phyloP scores from a whole-genome alignment of 2,329 filamentous ascomycete genomes.

The Endoconidiophora polonica region DNA sequence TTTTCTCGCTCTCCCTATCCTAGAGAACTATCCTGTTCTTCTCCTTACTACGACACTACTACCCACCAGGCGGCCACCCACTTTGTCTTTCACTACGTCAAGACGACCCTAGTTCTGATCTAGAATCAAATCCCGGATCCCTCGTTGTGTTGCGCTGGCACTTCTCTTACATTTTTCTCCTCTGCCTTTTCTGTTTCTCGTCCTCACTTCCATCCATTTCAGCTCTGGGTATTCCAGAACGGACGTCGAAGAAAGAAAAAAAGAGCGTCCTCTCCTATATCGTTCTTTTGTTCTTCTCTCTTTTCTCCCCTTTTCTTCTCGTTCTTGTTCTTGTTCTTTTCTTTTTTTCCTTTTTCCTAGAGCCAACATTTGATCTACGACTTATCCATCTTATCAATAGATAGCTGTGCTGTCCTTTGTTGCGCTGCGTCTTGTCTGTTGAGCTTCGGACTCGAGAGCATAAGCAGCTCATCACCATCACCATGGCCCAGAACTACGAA shows the following conservation, averaged over 20 bases:
- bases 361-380: not conserved
- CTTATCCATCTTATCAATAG: conserved; percentile 4
- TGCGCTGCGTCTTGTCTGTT: conserved; percentile 1
- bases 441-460: not conserved
- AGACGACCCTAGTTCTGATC: not conserved
- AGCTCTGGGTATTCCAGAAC: conserved; percentile 10
- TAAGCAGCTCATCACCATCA: conserved; percentile 1
- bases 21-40: not conserved
- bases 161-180: conserved; percentile 1
- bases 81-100: not conserved
- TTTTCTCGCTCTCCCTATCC: too few species aligned
- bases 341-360: conserved; percentile 4
- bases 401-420: conserved; percentile 11
- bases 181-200: conserved; percentile 4
- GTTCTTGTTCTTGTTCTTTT: conserved; percentile 14
- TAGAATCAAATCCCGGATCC: not conserved
- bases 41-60: not conserved
- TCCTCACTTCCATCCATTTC: conserved; percentile 3
- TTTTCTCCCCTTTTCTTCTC: conserved; percentile 6
- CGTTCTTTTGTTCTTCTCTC: conserved; percentile 2
- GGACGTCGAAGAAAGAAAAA: conserved; percentile 1
- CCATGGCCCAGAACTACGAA: conserved; percentile 88
- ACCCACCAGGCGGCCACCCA: not conserved
- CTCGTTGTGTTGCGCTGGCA: not conserved
- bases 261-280: not conserved